Base-by-base conservation (phyloP, 2,329 filamentous ascomycete species). In the Neospermospora avenae region DNA sequence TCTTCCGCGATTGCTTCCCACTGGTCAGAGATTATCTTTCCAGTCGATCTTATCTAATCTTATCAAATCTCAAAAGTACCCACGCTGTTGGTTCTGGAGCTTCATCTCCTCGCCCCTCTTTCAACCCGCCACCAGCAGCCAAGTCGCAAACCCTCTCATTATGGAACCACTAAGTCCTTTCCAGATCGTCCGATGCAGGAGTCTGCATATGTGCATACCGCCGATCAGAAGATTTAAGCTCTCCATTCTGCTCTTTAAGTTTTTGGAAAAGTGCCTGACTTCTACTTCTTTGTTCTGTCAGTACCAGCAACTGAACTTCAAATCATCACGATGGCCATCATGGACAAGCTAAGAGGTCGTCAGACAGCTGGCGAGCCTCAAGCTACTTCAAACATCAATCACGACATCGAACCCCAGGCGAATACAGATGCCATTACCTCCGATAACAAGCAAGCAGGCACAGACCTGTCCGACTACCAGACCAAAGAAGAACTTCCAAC, bases 401-500 rank as follows among this genome's bases (percentile, higher is more conserved):
- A 16, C 6, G 49, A 53, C 13, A 53, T 53, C 14, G 49, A 53
- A 41, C 39, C 49, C 7, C 34, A 24, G 25, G 34, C 34, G 2
- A 18, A 31, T n/a, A 34, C 31, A 25, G 55, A 57, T 44, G 31
- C n/a, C 5, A 49, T 49, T 16, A 31, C 55, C 11, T 22, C 44
- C 22, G 31, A 48, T 14, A 22, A 16, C 13, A 37, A 37, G 44
- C 20, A 48, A 31, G 31, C 16, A 4, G 54, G n/a, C 13, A 16
- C 44, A 16, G 34, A 28, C 6, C 7, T 41, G 11, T 31, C 34
- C 4, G 42, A 39, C 11, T 46, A 39, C 6, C 20, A 42, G 31
- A 31, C 57, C 10, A 63, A 65, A 46, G 62, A 68, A 39, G 46
- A 39, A 24, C 6, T 64, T 5, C 67, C 66, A 11, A 56, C 57